These are phyloP conservation scores for Paxillus ammoniavirescens DNA, from an alignment of 768 basidiomycete genomes.

Conservation along the genomic window DNA sequence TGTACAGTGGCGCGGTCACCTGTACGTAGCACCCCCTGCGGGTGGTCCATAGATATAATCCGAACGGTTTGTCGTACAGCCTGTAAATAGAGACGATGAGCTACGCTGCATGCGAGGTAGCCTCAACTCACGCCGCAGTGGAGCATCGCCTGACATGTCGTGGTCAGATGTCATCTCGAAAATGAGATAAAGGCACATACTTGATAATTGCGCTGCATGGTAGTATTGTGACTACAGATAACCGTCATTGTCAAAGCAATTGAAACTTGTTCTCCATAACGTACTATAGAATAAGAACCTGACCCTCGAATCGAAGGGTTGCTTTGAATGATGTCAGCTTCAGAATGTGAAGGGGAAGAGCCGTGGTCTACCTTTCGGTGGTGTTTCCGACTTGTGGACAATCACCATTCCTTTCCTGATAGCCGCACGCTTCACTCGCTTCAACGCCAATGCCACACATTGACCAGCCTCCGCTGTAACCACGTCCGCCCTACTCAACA, in stretches of 20 bases:
- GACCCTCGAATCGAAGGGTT: slow-evolving; percentile 85
- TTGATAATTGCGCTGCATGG: slow-evolving; percentile 90
- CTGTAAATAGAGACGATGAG: slow-evolving; percentile 35
- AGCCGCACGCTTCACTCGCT: slow-evolving; percentile 76
- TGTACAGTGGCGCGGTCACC: slow-evolving; percentile 93
- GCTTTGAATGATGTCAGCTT: slow-evolving; percentile 40
- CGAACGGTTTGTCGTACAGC: slow-evolving; percentile 90
- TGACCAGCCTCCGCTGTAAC: slow-evolving; percentile 91
- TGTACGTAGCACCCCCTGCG: slow-evolving; percentile 84
- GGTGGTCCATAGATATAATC: slow-evolving; percentile 88
- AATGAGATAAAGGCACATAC: slow-evolving; percentile 36
- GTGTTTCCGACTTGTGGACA: slow-evolving; percentile 73
- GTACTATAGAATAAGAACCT: slow-evolving; percentile 90
- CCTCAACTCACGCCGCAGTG: slow-evolving; percentile 75
- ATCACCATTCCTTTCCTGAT: slow-evolving; percentile 96
- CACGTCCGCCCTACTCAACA: slow-evolving; percentile 66
- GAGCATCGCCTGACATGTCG: slow-evolving; percentile 68
- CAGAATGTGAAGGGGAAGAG: not conserved
- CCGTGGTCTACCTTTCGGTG: slow-evolving; percentile 61
- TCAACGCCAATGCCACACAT: slow-evolving; percentile 90
- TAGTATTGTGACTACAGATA: slow-evolving; percentile 76
- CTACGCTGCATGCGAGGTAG: not conserved
- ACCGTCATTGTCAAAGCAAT: slow-evolving; percentile 3
- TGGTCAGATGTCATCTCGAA: not conserved
- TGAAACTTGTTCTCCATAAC: slow-evolving; percentile 21